Evolutionary conservation across 78 protist genomes (phyloP), one percentile per base, ranked within the genome.

Genomic region (Dictyostelium brefeldianum): DNA sequence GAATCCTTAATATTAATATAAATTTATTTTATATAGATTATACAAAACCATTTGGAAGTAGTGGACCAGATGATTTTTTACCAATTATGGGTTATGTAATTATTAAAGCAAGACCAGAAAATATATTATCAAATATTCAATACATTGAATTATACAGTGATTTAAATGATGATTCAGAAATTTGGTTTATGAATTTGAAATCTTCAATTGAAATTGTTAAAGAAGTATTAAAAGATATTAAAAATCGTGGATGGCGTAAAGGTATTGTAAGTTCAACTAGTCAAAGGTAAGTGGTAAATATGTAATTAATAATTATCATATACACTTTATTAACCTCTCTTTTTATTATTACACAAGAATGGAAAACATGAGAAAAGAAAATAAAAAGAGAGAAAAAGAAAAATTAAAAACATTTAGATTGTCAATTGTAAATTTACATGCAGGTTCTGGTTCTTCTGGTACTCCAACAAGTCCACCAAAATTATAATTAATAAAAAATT

Each of bases 31-130:
- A n/a, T 41, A 22, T 79, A 80, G 87, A 90, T 47, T 77, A 74
- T n/a, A 78, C 89, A 4, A 90, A 90, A 70, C 85, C 85, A 71
- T 67, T 90, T 15, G 89, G 89, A 8, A 87, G 81, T 14, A 71
- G 89, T 59, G 93, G 93, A 27, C 95, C 95, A 15, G 95, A 90
- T 77, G 89, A 75, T 14, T 90, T 78, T 17, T 77, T 90, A 62
- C 95, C 95, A 48, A 87, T 87, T 51, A 87, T 87, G 93, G 93
- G 81, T 47, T 87, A 47, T 51, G 93, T 87, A 3, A 78, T 87
- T 36, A 56, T 87, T 62, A 87, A 87, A 51, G 67, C 93, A n/a
- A 53, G 78, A 59, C 93, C 93, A 15, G 93, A 87, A 56, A 87
- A 87, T 77, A 56, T 87, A 41, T 41, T 87, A 31, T 87, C 93